phyloP scores from a whole-genome alignment of 2,329 filamentous ascomycete genomes.

The Sporothrix protearum region DNA sequence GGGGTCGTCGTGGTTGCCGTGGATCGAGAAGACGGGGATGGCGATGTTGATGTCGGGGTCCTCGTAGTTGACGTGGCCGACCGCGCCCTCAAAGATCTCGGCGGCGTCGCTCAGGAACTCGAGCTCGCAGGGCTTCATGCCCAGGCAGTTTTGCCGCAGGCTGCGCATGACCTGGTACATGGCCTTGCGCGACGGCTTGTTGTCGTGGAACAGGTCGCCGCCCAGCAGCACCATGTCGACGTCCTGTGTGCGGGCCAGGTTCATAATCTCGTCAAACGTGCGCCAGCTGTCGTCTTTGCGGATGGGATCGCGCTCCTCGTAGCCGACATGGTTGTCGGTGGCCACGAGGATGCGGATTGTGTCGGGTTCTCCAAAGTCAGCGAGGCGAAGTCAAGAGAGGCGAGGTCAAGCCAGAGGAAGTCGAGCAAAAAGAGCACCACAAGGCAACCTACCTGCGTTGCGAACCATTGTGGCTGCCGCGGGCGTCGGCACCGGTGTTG shows the following conservation, averaged over 20 bases:
- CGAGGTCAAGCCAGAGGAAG: too few relatives aligned
- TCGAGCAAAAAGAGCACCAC: too few relatives aligned
- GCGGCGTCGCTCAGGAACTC: conserved; percentile 92
- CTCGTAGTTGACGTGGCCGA: conserved; percentile 95
- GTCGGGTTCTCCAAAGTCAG: conserved; percentile 54
- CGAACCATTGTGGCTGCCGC: conserved; percentile 30
- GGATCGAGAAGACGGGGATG: conserved; percentile 96
- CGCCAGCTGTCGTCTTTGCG: conserved; percentile 98
- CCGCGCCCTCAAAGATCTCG: conserved; percentile 83
- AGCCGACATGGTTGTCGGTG: conserved; percentile 97
- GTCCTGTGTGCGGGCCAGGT: conserved; percentile 77
- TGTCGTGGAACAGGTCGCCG: conserved; percentile 96
- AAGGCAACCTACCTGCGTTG: conserved; percentile 29
- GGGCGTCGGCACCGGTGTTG: neutral
- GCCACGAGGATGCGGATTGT: conserved; percentile 92
- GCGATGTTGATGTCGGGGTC: conserved; percentile 95
- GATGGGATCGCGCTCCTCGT: conserved; percentile 85
- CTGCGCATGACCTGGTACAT: conserved; percentile 98
- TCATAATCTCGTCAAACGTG: conserved; percentile 94
- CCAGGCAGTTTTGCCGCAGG: conserved; percentile 86
- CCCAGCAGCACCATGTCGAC: conserved; percentile 93
- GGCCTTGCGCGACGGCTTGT: conserved; percentile 91
- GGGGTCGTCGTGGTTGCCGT: conserved; percentile 97
- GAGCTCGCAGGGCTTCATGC: conserved; percentile 91
- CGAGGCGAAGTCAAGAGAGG: neutral